Evolutionary conservation across 2,329 filamentous ascomycete genomes (phyloP).

Genomic region (Trichoderma asperellum): DNA sequence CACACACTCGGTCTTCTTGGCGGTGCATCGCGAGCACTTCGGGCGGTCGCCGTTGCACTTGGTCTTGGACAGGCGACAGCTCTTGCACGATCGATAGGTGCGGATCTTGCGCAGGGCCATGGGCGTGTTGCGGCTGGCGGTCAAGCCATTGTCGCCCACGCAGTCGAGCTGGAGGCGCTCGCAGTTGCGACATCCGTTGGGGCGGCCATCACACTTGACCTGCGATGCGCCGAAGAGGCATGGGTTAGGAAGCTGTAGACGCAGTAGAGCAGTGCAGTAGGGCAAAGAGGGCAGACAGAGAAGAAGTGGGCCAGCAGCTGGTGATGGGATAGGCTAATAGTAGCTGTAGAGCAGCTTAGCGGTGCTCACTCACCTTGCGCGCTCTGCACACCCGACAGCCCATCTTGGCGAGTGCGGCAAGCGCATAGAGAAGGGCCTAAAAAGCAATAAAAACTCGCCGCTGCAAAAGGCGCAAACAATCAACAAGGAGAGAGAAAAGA

Average conservation of each 20-base stretch:
- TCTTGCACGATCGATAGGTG: constrained; percentile 47
- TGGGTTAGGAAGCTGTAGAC: constrained; percentile 14
- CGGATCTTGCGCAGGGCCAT: constrained; percentile 45
- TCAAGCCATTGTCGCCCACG: constrained; percentile 43
- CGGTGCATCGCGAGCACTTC: constrained; percentile 43
- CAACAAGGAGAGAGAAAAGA: not conserved
- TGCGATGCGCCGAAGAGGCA: constrained; percentile 32
- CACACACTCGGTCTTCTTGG: constrained; percentile 43
- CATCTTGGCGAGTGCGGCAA: constrained; percentile 36
- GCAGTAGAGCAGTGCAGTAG: not conserved
- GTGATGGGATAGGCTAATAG: not conserved
- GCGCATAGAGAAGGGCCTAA: not conserved
- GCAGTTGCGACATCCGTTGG: constrained; percentile 49
- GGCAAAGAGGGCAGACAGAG: not conserved
- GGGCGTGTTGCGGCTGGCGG: constrained; percentile 36
- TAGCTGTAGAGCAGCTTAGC: not conserved
- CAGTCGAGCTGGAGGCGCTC: constrained; percentile 49
- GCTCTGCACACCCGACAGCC: constrained; percentile 48
- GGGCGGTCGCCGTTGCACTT: constrained; percentile 49
- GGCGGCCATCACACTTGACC: constrained; percentile 50
- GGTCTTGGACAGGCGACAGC: constrained; percentile 47
- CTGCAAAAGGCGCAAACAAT: not conserved
- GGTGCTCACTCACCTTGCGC: constrained; percentile 42
- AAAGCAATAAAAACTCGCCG: not conserved
- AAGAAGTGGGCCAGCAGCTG: constrained; percentile 1